Conservation (phyloP, 306 rosid genomes). For the Crotalaria pallida region DNA sequence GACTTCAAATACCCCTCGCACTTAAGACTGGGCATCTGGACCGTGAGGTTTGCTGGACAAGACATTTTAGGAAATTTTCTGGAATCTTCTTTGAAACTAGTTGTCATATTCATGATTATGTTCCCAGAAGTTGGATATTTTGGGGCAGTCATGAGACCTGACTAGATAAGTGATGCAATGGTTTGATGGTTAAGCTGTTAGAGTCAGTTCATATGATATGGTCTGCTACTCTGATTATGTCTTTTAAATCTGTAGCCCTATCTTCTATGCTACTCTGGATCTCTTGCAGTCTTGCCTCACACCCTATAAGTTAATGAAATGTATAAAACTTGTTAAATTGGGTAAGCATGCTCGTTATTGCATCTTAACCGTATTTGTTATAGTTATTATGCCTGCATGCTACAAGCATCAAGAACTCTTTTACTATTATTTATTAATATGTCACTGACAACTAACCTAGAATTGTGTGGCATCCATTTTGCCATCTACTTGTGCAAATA, state of each 20-base stretch:
- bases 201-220: not conserved
- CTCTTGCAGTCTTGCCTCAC: not conserved
- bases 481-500: not conserved
- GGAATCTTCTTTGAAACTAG: conserved; percentile 5
- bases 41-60: not conserved
- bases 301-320: not conserved
- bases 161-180: not conserved
- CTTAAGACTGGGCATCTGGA: no score
- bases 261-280: not conserved
- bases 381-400: not conserved
- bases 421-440: not conserved
- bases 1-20: no score
- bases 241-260: not conserved
- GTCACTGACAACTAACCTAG: not conserved
- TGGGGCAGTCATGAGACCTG: not conserved
- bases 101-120: not conserved
- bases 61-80: not conserved
- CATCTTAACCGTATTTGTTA: not conserved
- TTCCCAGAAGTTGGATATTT: not conserved
- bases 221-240: not conserved
- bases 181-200: not conserved
- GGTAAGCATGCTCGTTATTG: not conserved
- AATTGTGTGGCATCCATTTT: not conserved
- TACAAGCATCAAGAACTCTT: not conserved
- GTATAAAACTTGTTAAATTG: not conserved